Evolutionary conservation across 495 filamentous ascomycete genomes (phyloP), one percentile per base, ranked within the genome.

Genomic region (Lophiotrema nucula): DNA sequence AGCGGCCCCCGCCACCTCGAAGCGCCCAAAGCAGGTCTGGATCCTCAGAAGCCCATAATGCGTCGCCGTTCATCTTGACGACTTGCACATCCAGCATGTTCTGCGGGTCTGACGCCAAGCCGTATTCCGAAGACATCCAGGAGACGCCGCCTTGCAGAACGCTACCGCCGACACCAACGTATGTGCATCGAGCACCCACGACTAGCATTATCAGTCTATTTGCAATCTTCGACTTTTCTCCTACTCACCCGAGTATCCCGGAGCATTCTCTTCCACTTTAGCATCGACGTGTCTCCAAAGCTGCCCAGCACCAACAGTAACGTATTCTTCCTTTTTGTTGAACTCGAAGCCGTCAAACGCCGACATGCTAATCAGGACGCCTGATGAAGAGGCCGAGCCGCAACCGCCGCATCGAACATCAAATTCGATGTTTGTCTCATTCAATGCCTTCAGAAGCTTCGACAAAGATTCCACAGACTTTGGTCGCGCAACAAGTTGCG

Each of bases 81-180:
- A 72, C 27, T 31, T 72, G 69, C 16, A 55, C 60, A 41, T 71
- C 67, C 0, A 71, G 65, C 56, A 72, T 56, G 56, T 69, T 71
- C 44, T 69, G 56, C 16, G 70, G 68, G 47, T 72, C 67, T 26
- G 56, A 66, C 4, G 60, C 58, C 35, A 69, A 41, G 28, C 68
- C 69, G 33, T 53, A 66, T 55, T 72, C 68, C 15, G 57, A 55
- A 18, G 55, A 62, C 42, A 72, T 60, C 68, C 68, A 72, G 5
- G 60, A 66, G 5, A 72, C 26, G 18, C 70, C 69, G n/a, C 70
- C 69, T 18, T 58, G 54, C 1, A 71, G 60, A 13, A 56, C 60
- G 3, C 42, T 27, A 5, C 70, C 70, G 5, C 58, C 54, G 11
- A 72, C 67, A 39, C 69, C 70, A 19, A 72, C 63, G 43, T 60